These are phyloP conservation scores for Cymbopogon flexuosus DNA, from an alignment of 202 grass and related monocot species.

Conservation along the genomic window DNA sequence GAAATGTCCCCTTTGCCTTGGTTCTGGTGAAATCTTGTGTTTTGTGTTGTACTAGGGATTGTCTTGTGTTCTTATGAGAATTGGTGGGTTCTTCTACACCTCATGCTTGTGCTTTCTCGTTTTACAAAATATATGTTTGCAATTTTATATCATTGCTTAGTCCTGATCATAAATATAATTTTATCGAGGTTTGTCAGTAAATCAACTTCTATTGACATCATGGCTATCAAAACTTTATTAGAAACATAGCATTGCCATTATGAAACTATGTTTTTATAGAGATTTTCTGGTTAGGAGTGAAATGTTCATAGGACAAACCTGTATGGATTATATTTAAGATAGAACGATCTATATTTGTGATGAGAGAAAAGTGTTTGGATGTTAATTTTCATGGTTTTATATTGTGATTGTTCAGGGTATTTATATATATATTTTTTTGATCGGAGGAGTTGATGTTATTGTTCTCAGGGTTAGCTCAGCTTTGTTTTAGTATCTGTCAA, in stretches of 20 bases:
- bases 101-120: not conserved
- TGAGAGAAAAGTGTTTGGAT: not conserved
- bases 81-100: not conserved
- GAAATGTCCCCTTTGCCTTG: not conserved
- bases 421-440: not conserved
- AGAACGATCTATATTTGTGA: not conserved
- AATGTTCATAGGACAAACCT: not conserved
- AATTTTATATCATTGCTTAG: not conserved
- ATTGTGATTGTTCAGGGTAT: not conserved
- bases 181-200: not conserved
- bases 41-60: conserved; percentile 26
- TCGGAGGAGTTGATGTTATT: not conserved
- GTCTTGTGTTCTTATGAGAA: not conserved
- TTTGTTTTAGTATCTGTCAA: no score
- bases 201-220: not conserved
- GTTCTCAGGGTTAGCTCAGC: not conserved
- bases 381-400: not conserved
- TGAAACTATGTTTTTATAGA: not conserved
- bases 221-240: no score
- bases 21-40: not conserved
- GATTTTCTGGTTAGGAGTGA: not conserved
- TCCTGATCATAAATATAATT: not conserved
- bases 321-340: not conserved
- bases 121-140: not conserved
- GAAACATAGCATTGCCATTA: no score